Evolutionary conservation across 1,284 basidiomycete species (phyloP).

Genomic region (Austroboletus novae-zelandiae): DNA sequence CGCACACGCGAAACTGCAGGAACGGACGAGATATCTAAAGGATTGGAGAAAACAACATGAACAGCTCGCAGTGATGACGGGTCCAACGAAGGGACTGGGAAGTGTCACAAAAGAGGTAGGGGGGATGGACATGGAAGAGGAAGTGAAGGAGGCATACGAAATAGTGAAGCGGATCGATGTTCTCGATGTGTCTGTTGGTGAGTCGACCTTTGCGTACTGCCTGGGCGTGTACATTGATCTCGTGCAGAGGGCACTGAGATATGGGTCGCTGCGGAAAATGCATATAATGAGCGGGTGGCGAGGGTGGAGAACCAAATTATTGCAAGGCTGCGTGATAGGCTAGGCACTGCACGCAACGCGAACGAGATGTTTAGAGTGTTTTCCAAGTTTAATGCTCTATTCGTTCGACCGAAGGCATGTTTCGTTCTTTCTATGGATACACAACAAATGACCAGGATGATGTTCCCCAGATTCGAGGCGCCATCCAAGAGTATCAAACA

Average conservation of each 20-base stretch:
- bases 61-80: conserved; percentile 96
- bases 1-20: conserved; percentile 90
- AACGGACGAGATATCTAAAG: conserved; percentile 82
- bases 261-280: conserved; percentile 95
- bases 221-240: conserved; percentile 2
- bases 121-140: conserved; percentile 95
- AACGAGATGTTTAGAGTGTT: conserved; percentile 99
- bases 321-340: conserved; percentile 83
- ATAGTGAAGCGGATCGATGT: conserved; percentile 96
- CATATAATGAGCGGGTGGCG: conserved; percentile 97
- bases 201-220: conserved; percentile 25
- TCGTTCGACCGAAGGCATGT: conserved; percentile 93
- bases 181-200: conserved; percentile 86
- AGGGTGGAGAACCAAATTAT: conserved; percentile 99
- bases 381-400: conserved; percentile 96
- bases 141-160: conserved; percentile 94
- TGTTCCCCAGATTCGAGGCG: conserved; percentile 79
- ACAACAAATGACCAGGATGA: not conserved
- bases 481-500: conserved; percentile 98
- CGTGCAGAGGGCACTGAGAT: conserved; percentile 91
- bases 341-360: conserved; percentile 95
- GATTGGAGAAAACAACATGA: conserved; percentile 98
- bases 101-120: conserved; percentile 71
- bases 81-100: conserved; percentile 84
- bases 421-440: not conserved